Base-by-base conservation (phyloP, 768 basidiomycete genomes). In the Mycena haematopus region DNA sequence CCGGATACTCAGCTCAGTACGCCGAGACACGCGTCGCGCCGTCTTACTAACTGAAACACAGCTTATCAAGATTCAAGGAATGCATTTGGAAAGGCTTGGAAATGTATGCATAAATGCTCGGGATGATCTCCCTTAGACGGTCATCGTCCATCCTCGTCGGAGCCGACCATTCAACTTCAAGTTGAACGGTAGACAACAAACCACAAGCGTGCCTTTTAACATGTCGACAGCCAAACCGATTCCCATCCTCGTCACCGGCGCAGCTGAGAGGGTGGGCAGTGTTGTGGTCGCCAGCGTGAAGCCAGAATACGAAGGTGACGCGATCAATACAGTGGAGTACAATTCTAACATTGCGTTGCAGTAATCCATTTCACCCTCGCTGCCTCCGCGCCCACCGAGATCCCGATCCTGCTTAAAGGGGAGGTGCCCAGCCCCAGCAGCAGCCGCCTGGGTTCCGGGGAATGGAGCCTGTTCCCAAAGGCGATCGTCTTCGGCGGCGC, bases 361-460 rank as follows among this genome's bases (percentile, higher is more conserved):
- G 46, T 17, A 47, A 47, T 47, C 46, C 46, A 47, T 24, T 47
- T 47, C 46, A 47, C 46, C 25, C 46, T 47, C 46, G 46, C 46
- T 3, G 46, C 46, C 3, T 11, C 24, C 1, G 10, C 46, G 24
- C 24, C 25, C 14, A 47, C 24, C 10, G 46, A 47, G 46, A 27
- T 47, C 10, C 46, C 46, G 14, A 4, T 47, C 46, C 46, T 47
- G 13, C 46, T 47, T 24, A 25, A 47, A 27, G 46, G 46, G 24
- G 46, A 47, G 46, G 46, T 47, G 14, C 46, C 46, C 25, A 47
- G 15, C 46, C 46, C 46, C 14, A 47, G 46, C 15, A 29, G 46
- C 46, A 47, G 46, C 46, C 25, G 15, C 25, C 25, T 47, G 0
- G 46, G 46, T 14, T 47, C 25, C 25, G 46, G 46, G 1, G 27